A percentile compares a stretch with the other conserved stretches of the same genome.
These are phyloP conservation scores for Dovyalis caffra DNA, from an alignment of 345 rosid species.

Conservation along the genomic window DNA sequence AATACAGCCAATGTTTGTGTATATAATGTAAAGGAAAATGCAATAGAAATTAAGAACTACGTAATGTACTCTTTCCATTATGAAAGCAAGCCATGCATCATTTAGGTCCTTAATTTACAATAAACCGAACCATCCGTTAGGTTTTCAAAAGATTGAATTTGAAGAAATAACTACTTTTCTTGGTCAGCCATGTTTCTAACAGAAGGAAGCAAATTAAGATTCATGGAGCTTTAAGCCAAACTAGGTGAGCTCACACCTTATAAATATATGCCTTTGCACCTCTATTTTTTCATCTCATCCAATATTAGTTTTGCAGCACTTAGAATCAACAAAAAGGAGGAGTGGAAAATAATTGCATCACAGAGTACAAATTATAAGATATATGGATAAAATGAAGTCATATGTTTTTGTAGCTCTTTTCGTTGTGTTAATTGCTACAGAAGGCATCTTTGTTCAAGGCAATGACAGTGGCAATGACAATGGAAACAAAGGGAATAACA, in stretches of 20 bases:
- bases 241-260: not conserved
- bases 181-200: not conserved
- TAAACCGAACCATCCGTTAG: not conserved
- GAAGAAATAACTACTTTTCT: not conserved
- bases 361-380: not conserved
- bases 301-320: not conserved
- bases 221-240: not conserved
- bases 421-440: slow-evolving; percentile 36
- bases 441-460: slow-evolving; percentile 25
- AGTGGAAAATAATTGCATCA: too few species aligned
- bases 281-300: not conserved
- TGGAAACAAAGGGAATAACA: slow-evolving; percentile 4
- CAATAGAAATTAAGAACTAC: too few species aligned
- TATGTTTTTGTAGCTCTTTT: slow-evolving; percentile 31
- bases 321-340: not conserved
- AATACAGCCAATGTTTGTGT: too few species aligned
- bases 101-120: too few species aligned
- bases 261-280: slow-evolving; percentile 1
- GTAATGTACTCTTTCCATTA: too few species aligned
- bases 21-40: too few species aligned
- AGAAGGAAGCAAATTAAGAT: not conserved
- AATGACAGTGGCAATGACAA: not conserved
- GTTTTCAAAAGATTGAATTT: not conserved
- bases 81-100: too few species aligned
- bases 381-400: slow-evolving; percentile 20